Percentiles rank a stretch among this genome's conserved stretches.
Evolutionary conservation across 23 red algal genomes (phyloP).

Genomic region (Agarophyton chilense): DNA sequence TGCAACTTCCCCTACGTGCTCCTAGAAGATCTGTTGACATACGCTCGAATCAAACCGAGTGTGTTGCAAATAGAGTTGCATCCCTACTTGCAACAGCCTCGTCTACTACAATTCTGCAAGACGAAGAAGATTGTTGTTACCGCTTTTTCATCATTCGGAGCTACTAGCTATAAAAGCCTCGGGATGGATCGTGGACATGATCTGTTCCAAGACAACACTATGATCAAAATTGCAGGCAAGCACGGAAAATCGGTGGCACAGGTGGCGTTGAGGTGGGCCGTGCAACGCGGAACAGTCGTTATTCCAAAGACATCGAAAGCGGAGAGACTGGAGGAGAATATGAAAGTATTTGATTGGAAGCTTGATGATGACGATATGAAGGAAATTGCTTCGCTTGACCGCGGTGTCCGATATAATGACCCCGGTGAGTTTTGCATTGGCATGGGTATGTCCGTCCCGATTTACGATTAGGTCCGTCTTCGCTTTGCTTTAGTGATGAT

Average conservation of each 20-base stretch:
- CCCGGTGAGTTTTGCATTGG: conserved; percentile 56
- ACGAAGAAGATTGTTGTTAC: conserved; percentile 57
- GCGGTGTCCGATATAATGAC: conserved; percentile 52
- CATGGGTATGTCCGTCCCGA: conserved; percentile 46
- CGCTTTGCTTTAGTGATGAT: no score
- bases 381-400: conserved; percentile 59
- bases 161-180: conserved; percentile 58
- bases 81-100: conserved; percentile 67
- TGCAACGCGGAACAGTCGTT: conserved; percentile 79
- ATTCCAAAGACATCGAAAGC: conserved; percentile 77
- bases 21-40: conserved; percentile 73
- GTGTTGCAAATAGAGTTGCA: conserved; percentile 88
- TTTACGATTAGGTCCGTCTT: conserved; percentile 37
- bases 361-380: conserved; percentile 72
- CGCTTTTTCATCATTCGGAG: conserved; percentile 85
- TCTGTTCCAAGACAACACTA: conserved; percentile 50
- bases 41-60: conserved; percentile 71
- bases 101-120: conserved; percentile 66
- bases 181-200: conserved; percentile 62
- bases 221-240: conserved; percentile 66
- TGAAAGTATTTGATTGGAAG: conserved; percentile 64
- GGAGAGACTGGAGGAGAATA: conserved; percentile 77
- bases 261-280: conserved; percentile 77
- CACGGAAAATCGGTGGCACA: conserved; percentile 74
- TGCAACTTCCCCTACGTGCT: conserved; percentile 74